Percentiles rank a stretch among this genome's conserved stretches.
Evolutionary conservation across 768 basidiomycete genomes (phyloP).

Genomic region (Lactarius hatsudake): DNA sequence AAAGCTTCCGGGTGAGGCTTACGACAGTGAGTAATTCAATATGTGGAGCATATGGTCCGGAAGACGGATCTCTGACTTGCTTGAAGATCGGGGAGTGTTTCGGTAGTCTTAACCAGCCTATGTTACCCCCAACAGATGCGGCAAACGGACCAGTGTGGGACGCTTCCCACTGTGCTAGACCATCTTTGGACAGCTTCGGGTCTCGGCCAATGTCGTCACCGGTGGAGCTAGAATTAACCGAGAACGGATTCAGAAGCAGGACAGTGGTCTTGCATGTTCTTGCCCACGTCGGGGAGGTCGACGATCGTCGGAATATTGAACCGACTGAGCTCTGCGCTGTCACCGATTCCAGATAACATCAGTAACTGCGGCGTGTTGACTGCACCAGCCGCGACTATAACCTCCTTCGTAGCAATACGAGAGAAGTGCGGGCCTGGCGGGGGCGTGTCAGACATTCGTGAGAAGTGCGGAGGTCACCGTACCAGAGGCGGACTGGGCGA

Average conservation of each 20-base stretch:
- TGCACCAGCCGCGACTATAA: conserved; percentile 22
- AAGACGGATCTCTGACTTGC: conserved; percentile 17
- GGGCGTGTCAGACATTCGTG: background rate
- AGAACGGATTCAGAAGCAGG: background rate
- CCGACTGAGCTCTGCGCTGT: conserved; percentile 23
- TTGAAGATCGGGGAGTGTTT: conserved; percentile 14
- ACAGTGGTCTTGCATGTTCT: conserved; percentile 34
- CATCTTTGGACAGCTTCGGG: conserved; percentile 3
- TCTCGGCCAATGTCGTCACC: conserved; percentile 16
- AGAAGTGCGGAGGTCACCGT: background rate
- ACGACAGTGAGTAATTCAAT: conserved; percentile 20
- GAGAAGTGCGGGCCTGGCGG: conserved; percentile 17
- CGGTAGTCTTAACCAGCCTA: conserved; percentile 19
- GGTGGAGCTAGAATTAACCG: conserved; percentile 5
- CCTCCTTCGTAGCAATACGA: conserved; percentile 13
- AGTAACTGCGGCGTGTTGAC: conserved; percentile 30
- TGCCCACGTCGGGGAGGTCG: conserved; percentile 33
- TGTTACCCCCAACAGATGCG: background rate
- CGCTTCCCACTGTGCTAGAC: conserved; percentile 13
- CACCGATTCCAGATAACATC: conserved; percentile 34
- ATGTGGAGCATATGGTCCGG: conserved; percentile 25
- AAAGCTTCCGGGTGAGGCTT: background rate
- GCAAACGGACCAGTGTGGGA: conserved; percentile 17
- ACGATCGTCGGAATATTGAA: conserved; percentile 28
- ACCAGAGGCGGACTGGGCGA: background rate